Conservation (phyloP, 768 basidiomycete species). For the Boletus insuetus region DNA sequence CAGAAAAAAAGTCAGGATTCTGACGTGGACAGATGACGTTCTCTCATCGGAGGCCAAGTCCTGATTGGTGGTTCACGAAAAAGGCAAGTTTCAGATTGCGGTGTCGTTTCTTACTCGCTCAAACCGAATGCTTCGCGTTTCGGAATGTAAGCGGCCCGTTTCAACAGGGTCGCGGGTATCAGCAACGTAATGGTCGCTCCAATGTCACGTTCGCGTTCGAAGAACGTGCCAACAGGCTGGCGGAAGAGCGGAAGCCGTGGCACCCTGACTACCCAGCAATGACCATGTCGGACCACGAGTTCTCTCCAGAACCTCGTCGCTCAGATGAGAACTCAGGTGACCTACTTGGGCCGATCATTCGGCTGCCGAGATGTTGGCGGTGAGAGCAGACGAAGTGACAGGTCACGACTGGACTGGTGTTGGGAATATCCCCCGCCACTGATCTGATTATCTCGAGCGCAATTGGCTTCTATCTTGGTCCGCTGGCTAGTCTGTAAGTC, state of each 20-base stretch:
- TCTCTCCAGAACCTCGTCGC: neutral
- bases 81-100: constrained; percentile 8
- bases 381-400: constrained; percentile 10
- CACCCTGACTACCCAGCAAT: neutral
- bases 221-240: neutral
- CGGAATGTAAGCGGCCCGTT: constrained; percentile 2
- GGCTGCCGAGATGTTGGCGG: constrained; percentile 5
- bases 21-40: neutral
- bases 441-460: constrained; percentile 7
- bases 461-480: constrained; percentile 14
- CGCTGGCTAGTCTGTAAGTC: constrained; percentile 1
- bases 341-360: constrained; percentile 3
- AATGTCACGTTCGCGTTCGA: constrained; percentile 6
- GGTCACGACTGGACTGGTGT: neutral
- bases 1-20: neutral
- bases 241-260: constrained; percentile 4
- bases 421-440: constrained; percentile 9
- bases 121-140: constrained; percentile 1
- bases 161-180: constrained; percentile 13
- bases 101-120: neutral
- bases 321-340: constrained; percentile 3
- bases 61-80: constrained; percentile 9
- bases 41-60: neutral
- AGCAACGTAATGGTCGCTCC: constrained; percentile 13
- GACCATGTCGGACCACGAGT: neutral